phyloP scores from a whole-genome alignment of 306 rosid genomes.

The Albizia julibrissin region DNA sequence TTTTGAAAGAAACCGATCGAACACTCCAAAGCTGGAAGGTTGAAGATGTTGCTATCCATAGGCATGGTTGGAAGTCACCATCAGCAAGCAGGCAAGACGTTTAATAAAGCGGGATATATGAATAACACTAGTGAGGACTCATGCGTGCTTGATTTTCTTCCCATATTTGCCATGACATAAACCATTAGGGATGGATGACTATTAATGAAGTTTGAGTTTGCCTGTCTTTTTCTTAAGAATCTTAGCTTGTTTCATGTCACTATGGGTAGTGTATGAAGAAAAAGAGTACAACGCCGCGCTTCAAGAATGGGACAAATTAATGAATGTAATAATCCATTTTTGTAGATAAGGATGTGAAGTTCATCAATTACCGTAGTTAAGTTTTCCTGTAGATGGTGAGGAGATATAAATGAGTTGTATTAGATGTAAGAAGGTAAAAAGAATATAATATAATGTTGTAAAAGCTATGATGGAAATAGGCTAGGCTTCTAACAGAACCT shows the following conservation, averaged over 20 bases:
- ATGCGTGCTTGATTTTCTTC: neutral
- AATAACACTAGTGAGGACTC: neutral
- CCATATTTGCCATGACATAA: neutral
- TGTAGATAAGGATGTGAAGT: neutral
- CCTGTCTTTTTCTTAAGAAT: neutral
- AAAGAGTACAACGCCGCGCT: neutral
- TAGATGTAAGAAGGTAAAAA: neutral
- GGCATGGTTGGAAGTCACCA: constrained; percentile 1
- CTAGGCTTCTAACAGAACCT: no score
- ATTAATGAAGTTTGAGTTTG: neutral
- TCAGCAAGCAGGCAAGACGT: neutral
- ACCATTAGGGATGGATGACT: neutral
- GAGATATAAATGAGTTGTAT: neutral
- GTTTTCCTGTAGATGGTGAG: neutral
- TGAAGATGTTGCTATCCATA: neutral
- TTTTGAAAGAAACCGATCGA: neutral
- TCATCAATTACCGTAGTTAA: neutral
- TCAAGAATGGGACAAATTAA: neutral
- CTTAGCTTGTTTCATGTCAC: neutral
- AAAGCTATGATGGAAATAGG: no score
- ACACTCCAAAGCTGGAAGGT: neutral
- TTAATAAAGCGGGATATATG: neutral
- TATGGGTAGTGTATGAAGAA: neutral
- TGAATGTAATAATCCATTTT: neutral
- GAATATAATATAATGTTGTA: no score